Base-by-base conservation (phyloP, 78 protist species). In the Dictyostelium firmibasis region DNA sequence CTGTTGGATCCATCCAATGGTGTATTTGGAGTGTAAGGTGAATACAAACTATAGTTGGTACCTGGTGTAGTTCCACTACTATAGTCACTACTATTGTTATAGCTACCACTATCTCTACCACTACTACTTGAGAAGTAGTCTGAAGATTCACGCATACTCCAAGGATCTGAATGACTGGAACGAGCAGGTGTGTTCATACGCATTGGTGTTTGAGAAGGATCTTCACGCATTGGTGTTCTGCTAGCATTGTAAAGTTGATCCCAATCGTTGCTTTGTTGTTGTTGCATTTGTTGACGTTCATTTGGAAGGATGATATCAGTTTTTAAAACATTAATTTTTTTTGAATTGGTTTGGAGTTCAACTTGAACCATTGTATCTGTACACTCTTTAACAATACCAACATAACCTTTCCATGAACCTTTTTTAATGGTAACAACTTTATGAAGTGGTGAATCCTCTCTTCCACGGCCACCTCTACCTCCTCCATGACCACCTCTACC, bases 301-400 rank as follows among this genome's bases (percentile, higher is more conserved):
- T 76, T 44, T 81, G 79, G 82, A 6, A 89, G 20, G 13, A 36
- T 29, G 18, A 89, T 89, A 81, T 89, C 50, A 2, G 78, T 47
- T 47, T 62, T 60, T 20, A 27, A 60, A 43, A 89, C 87, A 69
- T 36, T 81, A 16, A 89, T 70, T 41, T 78, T 83, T 35, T 81
- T 86, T 20, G 87, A 60, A 57, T 87, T 86, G 53, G 97, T 67
- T 72, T 95, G 97, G 18, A 95, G 83, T 38, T 95, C 97, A 9
- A 95, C 95, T 57, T 88, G 89, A 53, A 50, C 97, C 88, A 53
- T 38, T 5, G 91, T 79, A 25, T 95, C 97, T 41, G 97, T 95
- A 69, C 93, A 92, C 11, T 95, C 97, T 53, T 53, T 83, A 23
- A 95, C 97, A 9, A 91, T 91, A 44, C 97, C 97, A 31, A 79